These are phyloP conservation scores for Aspergillus bertholletiae DNA, from an alignment of 495 filamentous ascomycete genomes.

Conservation along the genomic window DNA sequence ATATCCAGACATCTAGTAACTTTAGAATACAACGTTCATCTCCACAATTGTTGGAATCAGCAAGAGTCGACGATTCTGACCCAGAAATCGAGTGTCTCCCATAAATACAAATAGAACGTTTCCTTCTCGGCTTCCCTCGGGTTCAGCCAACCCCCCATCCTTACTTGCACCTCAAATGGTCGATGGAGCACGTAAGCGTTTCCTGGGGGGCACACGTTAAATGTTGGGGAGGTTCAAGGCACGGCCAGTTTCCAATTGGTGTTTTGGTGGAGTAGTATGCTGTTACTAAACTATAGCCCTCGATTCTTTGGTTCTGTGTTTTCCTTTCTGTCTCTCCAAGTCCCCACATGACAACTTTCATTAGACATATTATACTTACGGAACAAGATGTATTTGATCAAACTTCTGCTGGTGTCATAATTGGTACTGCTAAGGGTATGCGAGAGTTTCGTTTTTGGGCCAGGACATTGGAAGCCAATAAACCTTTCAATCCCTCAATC, in stretches of 20 bases:
- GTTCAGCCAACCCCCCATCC: not conserved
- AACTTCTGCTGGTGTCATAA: not conserved
- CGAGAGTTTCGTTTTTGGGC: not conserved
- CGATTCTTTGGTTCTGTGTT: not conserved
- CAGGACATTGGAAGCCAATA: not conserved
- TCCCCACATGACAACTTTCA: not conserved
- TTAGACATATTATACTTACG: not conserved
- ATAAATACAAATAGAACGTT: not conserved
- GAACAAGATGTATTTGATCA: not conserved
- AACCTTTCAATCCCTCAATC: not conserved
- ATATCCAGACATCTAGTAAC: no score
- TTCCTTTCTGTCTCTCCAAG: not conserved
- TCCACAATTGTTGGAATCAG: not conserved
- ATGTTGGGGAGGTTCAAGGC: no score
- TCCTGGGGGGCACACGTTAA: not conserved
- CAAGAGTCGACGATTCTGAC: not conserved
- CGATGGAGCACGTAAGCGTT: not conserved
- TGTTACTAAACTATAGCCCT: no score
- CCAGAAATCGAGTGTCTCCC: not conserved
- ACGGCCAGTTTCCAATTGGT: no score
- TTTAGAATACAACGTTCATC: no score
- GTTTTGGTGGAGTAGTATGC: no score
- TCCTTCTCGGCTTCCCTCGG: not conserved
- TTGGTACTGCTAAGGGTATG: not conserved
- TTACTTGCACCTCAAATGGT: not conserved